Conservation (phyloP, 2,329 filamentous ascomycete genomes). For the Fusarium sp. region DNA sequence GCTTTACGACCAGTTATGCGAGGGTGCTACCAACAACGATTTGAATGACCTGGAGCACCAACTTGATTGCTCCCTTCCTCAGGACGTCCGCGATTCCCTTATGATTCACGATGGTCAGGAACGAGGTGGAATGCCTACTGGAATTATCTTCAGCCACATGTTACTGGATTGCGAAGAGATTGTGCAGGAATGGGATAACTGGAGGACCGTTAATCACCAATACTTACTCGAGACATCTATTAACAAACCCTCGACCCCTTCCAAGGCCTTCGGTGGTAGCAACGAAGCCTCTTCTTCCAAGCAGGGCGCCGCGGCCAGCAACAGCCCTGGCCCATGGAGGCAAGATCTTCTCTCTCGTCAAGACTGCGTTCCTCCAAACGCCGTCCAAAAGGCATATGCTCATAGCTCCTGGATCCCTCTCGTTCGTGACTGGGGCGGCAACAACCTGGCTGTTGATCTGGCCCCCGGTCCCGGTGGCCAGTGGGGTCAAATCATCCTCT, state of each 20-base stretch:
- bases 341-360: conserved; percentile 87
- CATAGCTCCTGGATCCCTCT: conserved; percentile 97
- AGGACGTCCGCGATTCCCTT: conserved; percentile 93
- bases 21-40: conserved; percentile 93
- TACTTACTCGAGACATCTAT: conserved; percentile 76
- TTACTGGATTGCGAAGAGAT: conserved; percentile 98
- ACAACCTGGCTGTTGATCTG: conserved; percentile 94
- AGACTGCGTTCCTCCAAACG: conserved; percentile 86
- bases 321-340: conserved; percentile 78
- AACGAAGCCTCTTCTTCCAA: conserved; percentile 77
- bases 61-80: conserved; percentile 91
- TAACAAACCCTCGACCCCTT: conserved; percentile 72
- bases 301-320: conserved; percentile 64
- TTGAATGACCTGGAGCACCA: conserved; percentile 97
- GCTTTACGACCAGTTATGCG: conserved; percentile 91
- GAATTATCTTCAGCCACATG: conserved; percentile 95
- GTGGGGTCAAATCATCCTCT: conserved; percentile 97
- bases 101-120: conserved; percentile 97
- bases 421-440: conserved; percentile 97
- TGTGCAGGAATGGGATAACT: conserved; percentile 96
- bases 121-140: conserved; percentile 88
- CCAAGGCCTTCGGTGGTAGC: conserved; percentile 78
- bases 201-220: conserved; percentile 92
- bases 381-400: conserved; percentile 92
- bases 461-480: conserved; percentile 89